A percentile compares a stretch with the other conserved stretches of the same genome.
phyloP scores from a whole-genome alignment of 2,329 filamentous ascomycete genomes.

The Verruconis gallopava region DNA sequence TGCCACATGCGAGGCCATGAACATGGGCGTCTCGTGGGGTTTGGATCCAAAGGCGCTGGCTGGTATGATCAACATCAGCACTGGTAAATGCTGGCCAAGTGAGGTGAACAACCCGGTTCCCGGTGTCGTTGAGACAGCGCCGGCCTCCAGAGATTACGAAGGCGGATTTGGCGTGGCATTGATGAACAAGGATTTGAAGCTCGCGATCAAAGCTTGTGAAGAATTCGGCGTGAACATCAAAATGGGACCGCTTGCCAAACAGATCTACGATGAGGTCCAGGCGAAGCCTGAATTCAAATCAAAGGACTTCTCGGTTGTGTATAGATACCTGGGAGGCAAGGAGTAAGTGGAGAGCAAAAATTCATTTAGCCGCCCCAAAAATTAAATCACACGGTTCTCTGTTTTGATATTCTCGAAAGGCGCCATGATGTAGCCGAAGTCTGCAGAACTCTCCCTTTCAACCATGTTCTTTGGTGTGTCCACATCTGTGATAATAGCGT shows the following conservation, averaged over 20 bases:
- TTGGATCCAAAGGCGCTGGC: slow-evolving; percentile 56
- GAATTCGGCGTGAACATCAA: slow-evolving; percentile 31
- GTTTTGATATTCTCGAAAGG: no score
- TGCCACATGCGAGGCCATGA: slow-evolving; percentile 54
- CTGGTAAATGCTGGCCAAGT: slow-evolving; percentile 90
- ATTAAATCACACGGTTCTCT: no score
- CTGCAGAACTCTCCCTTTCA: no score
- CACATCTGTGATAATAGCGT: no score
- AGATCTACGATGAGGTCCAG: slow-evolving; percentile 33
- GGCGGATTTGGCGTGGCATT: slow-evolving; percentile 38
- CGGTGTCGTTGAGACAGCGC: slow-evolving; percentile 64
- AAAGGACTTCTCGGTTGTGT: slow-evolving; percentile 39
- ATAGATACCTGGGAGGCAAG: slow-evolving; percentile 35
- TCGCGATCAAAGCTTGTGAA: slow-evolving; percentile 34
- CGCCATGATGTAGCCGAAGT: no score
- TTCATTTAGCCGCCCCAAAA: neutral
- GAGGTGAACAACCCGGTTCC: slow-evolving; percentile 92
- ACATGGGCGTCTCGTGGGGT: slow-evolving; percentile 50
- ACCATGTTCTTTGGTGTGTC: no score
- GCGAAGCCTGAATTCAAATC: slow-evolving; percentile 31
- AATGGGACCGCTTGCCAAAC: slow-evolving; percentile 32
- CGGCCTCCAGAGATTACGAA: slow-evolving; percentile 58
- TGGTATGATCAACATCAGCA: slow-evolving; percentile 82
- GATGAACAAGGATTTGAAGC: slow-evolving; percentile 37
- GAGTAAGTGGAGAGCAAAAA: slow-evolving; percentile 15